These are phyloP conservation scores for Cryptosporidium sp. DNA, from an alignment of 169 alveolate species.

Conservation along the genomic window DNA sequence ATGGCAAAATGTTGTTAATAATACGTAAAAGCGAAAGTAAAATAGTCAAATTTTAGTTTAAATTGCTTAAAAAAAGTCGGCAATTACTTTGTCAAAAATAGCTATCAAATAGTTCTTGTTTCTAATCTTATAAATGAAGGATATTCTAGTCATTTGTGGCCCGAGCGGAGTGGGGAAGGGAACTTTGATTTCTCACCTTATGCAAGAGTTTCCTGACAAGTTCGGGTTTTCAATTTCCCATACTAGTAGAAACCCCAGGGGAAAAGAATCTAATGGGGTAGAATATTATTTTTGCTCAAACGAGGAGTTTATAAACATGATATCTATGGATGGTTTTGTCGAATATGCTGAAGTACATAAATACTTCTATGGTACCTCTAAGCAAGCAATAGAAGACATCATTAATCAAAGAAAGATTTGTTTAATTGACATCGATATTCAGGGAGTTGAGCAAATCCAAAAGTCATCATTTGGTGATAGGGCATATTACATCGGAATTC, in stretches of 20 bases:
- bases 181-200: slow-evolving; percentile 80
- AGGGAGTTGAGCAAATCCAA: slow-evolving; percentile 81
- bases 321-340: slow-evolving; percentile 76
- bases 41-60: neutral
- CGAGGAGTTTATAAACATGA: slow-evolving; percentile 80
- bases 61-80: neutral
- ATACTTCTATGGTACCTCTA: slow-evolving; percentile 82
- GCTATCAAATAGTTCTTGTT: neutral
- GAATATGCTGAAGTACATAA: slow-evolving; percentile 82
- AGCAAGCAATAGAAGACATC: slow-evolving; percentile 77
- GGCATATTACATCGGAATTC: slow-evolving; percentile 77
- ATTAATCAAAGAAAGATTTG: slow-evolving; percentile 78
- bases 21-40: neutral
- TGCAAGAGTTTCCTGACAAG: slow-evolving; percentile 77
- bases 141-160: slow-evolving; percentile 81
- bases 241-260: slow-evolving; percentile 85
- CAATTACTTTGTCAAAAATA: neutral
- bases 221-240: slow-evolving; percentile 83
- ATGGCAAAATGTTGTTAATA: neutral
- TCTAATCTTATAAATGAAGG: neutral
- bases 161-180: slow-evolving; percentile 87
- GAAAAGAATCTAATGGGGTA: slow-evolving; percentile 83
- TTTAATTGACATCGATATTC: slow-evolving; percentile 82
- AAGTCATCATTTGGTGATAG: slow-evolving; percentile 50
- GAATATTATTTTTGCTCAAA: slow-evolving; percentile 82